Conservation (phyloP, 2,329 filamentous ascomycete species). For the Ophiosphaerella korrae region DNA sequence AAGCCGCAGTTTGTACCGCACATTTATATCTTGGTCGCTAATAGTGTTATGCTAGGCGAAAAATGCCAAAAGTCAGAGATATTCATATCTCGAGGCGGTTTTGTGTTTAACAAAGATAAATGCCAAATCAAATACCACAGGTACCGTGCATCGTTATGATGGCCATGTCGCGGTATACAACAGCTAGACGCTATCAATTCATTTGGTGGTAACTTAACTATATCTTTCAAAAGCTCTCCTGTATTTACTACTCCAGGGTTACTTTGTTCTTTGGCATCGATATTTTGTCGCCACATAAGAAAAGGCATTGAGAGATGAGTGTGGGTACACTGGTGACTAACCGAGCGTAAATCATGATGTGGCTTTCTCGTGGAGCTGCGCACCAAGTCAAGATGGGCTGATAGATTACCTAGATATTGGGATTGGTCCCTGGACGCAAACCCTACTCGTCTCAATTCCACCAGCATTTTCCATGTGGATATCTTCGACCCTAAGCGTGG, state of each 20-base stretch:
- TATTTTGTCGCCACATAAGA: slow-evolving; percentile 30
- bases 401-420: slow-evolving; percentile 21
- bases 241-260: not conserved
- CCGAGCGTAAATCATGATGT: slow-evolving; percentile 35
- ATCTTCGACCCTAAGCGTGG: slow-evolving; percentile 29
- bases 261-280: slow-evolving; percentile 31
- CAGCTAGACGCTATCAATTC: slow-evolving; percentile 26
- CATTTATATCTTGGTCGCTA: not conserved
- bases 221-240: too few relatives aligned
- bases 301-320: slow-evolving; percentile 28
- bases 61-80: slow-evolving; percentile 21
- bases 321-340: slow-evolving; percentile 29
- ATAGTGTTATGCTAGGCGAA: slow-evolving; percentile 14
- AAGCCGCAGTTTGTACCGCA: not conserved
- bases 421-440: slow-evolving; percentile 32
- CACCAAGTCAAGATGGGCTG: not conserved
- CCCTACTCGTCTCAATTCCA: slow-evolving; percentile 18
- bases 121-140: slow-evolving; percentile 20
- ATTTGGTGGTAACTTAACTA: slow-evolving; percentile 17
- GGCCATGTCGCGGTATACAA: slow-evolving; percentile 30
- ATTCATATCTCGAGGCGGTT: slow-evolving; percentile 31
- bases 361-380: too few relatives aligned
- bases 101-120: slow-evolving; percentile 24
- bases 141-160: slow-evolving; percentile 27
- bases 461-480: slow-evolving; percentile 13